These are phyloP conservation scores for Hippophae rhamnoides DNA, from an alignment of 306 rosid species.

Conservation along the genomic window DNA sequence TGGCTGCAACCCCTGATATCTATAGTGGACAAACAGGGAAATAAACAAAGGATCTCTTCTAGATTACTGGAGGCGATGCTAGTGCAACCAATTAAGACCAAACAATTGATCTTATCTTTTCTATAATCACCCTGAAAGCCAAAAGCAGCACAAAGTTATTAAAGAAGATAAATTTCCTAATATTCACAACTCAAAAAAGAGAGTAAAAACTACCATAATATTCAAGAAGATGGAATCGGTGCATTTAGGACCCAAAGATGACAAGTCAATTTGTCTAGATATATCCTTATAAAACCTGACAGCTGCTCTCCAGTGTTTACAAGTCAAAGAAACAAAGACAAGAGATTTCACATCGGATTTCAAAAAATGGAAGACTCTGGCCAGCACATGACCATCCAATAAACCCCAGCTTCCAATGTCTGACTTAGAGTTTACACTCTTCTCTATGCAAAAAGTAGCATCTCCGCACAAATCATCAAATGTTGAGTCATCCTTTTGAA, in stretches of 20 bases:
- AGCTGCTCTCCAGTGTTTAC: slow-evolving; percentile 85
- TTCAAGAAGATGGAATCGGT: slow-evolving; percentile 53
- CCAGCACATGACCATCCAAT: slow-evolving; percentile 66
- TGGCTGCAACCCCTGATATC: slow-evolving; percentile 89
- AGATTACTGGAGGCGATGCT: slow-evolving; percentile 58
- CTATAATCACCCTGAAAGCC: slow-evolving; percentile 63
- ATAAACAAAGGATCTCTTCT: slow-evolving; percentile 66
- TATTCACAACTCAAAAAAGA: slow-evolving; percentile 15
- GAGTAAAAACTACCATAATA: slow-evolving; percentile 52
- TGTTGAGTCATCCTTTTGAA: slow-evolving; percentile 43
- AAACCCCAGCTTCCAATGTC: slow-evolving; percentile 59
- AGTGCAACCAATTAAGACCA: slow-evolving; percentile 67
- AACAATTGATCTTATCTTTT: slow-evolving; percentile 61
- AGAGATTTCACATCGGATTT: slow-evolving; percentile 74
- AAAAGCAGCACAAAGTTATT: slow-evolving; percentile 24
- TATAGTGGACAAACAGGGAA: slow-evolving; percentile 56
- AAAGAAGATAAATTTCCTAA: slow-evolving; percentile 14
- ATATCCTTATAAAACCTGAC: slow-evolving; percentile 60
- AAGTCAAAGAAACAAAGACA: slow-evolving; percentile 62
- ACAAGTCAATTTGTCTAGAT: slow-evolving; percentile 67
- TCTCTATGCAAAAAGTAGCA: slow-evolving; percentile 35
- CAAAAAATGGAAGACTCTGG: slow-evolving; percentile 68
- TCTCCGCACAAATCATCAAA: slow-evolving; percentile 74
- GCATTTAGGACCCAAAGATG: slow-evolving; percentile 72
- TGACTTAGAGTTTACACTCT: slow-evolving; percentile 33